Evolutionary conservation across 305 asterid genomes (phyloP).

Genomic region (Fraxinus nigra): DNA sequence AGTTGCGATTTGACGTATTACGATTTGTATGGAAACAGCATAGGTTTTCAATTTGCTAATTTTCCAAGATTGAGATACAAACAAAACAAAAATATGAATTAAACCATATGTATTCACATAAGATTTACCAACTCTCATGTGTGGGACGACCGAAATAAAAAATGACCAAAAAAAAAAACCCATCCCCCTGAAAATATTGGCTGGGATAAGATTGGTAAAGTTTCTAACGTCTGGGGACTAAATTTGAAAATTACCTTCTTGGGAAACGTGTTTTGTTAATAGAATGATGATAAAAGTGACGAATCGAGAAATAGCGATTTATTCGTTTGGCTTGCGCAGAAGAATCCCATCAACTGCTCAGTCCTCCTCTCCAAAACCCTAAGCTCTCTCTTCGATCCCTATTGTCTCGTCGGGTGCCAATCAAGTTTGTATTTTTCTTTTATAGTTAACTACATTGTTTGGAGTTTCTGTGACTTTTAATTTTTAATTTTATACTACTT

Average conservation of each 20-base stretch:
- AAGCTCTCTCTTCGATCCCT: neutral
- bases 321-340: neutral
- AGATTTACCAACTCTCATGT: no score
- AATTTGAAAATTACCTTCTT: neutral
- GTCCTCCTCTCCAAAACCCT: neutral
- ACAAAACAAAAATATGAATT: neutral
- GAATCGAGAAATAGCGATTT: neutral
- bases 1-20: neutral
- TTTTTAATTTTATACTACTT: neutral
- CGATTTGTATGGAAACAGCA: neutral
- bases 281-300: neutral
- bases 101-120: no score
- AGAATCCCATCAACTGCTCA: neutral
- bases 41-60: neutral
- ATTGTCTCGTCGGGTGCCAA: neutral
- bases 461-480: neutral
- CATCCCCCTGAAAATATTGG: no score
- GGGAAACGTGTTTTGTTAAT: neutral
- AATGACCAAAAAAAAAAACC: no score
- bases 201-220: neutral
- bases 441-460: neutral
- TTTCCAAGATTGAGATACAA: neutral
- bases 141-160: no score
- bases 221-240: neutral
- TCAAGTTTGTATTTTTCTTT: neutral